Evolutionary conservation across 192 early-diverging fungal species (phyloP), one percentile per base, ranked within the genome.

Genomic region (Coemansia biformis): DNA sequence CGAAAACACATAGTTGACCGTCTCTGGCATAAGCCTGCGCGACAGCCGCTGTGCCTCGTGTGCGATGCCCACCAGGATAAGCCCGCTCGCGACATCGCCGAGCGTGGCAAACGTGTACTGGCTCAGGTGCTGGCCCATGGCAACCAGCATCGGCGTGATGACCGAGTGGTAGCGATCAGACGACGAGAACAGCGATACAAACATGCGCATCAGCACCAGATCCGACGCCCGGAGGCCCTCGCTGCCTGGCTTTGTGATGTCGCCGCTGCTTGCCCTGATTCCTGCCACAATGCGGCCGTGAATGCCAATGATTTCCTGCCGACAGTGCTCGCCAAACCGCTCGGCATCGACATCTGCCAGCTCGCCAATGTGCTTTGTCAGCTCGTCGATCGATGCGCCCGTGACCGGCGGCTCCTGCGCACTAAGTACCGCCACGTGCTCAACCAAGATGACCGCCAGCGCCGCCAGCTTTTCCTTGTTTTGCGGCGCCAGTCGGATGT

Each of bases 131-230:
- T 91, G 84, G 32, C 75, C 69, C 63, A 94, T 83, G n/a, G 88
- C 66, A 3, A 93, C 51, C 41, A 86, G 75, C 30, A 89, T 80
- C 11, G 93, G 95, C 2, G 93, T 96, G 6, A 88, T 75, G 5
- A 96, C 82, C 6, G 83, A 61, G 60, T 98, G 92, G 48, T 82
- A 79, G 31, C 86, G 82, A 81, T 98, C 96, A 0, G 93, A 93
- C n/a, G 89, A 82, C 2, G 96, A 92, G 64, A 90, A 96, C 8
- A 96, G 68, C 26, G 83, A 78, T 1, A 78, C 81, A 38, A 94
- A 59, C 22, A 86, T 48, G 23, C 84, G 79, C 42, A 95, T 64
- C 35, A 81, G 61, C 19, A 82, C 72, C 24, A 95, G 36, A 26
- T 86, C 81, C 17, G 80, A 77, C 8, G 73, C 55, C 10, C 68